Evolutionary conservation across 1,284 basidiomycete genomes (phyloP), one percentile per base, ranked within the genome.

Genomic region (Ustilago sp.): DNA sequence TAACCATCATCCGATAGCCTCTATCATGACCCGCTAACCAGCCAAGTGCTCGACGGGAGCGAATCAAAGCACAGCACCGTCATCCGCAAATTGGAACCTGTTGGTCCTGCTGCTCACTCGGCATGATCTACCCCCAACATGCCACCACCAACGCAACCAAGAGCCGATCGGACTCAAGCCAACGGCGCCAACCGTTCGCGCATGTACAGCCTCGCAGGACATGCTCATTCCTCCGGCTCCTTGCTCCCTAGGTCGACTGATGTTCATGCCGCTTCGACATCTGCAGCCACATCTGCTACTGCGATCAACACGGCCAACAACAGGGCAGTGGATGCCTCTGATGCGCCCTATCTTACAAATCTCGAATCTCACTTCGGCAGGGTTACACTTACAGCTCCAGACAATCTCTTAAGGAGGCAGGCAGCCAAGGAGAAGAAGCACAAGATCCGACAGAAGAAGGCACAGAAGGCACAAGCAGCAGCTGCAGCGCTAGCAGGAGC

Each of bases 351-450:
- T 41, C 80, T 84, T 13, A 78, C 81, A 19, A 78, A 81, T 31
- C 58, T 80, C 47, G 83, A 83, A 43, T 73, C 68, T 15, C 80
- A 83, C 53, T 73, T 78, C 19, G 83, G 83, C 17, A 63, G 83
- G 28, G 72, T 84, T 39, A 85, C 82, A 3, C 74, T 85, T 17
- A 83, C 81, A 5, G 82, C 83, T 0, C 83, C 83, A n/a, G 83
- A 85, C 66, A 85, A 85, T 38, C 75, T 85, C 35, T 61, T 83
- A 28, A 55, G 78, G n/a, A 77, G 77, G 55, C 70, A 80, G 68
- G 79, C 77, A 17, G 80, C 80, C 28, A 80, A 79, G 64, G 74
- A 81, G 55, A 81, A 79, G 58, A 79, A 75, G 63, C 58, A 69
- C 57, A 79, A 80, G 68, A 51, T 61, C 12, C 65, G 76, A 1